These are phyloP conservation scores for Penicillium polonicum DNA, from an alignment of 2,329 filamentous ascomycete species.

Conservation along the genomic window DNA sequence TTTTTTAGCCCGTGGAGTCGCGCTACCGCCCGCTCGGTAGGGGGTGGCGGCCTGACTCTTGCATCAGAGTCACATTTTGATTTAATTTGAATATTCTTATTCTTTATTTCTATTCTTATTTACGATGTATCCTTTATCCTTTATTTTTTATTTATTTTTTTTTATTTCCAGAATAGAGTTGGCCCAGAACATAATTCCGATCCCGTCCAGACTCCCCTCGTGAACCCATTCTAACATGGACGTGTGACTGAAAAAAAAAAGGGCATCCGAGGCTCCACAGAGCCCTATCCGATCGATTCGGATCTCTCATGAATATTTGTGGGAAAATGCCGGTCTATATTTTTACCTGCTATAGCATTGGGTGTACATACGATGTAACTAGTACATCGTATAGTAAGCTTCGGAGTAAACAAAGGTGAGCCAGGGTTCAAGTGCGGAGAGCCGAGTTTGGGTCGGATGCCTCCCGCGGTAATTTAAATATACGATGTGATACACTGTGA, in stretches of 20 bases:
- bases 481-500: not conserved
- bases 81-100: constrained; percentile 9
- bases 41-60: constrained; percentile 32
- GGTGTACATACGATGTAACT: not conserved
- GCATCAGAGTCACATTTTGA: constrained; percentile 11
- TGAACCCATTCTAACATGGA: not conserved
- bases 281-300: not conserved
- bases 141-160: not conserved
- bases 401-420: constrained; percentile 10
- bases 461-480: constrained; percentile 13
- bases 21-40: constrained; percentile 30
- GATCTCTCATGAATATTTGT: not conserved
- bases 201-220: not conserved
- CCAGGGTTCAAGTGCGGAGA: constrained; percentile 16
- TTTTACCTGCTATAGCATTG: not conserved
- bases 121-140: not conserved
- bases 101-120: constrained; percentile 5
- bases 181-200: not conserved
- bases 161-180: constrained; percentile 6
- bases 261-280: not conserved
- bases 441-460: constrained; percentile 7
- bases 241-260: not conserved
- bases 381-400: not conserved
- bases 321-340: not conserved
- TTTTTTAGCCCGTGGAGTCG: constrained; percentile 18